A percentile compares a stretch with the other conserved stretches of the same genome.
These are phyloP conservation scores for Dryas drummondii DNA, from an alignment of 306 rosid species.

Conservation along the genomic window DNA sequence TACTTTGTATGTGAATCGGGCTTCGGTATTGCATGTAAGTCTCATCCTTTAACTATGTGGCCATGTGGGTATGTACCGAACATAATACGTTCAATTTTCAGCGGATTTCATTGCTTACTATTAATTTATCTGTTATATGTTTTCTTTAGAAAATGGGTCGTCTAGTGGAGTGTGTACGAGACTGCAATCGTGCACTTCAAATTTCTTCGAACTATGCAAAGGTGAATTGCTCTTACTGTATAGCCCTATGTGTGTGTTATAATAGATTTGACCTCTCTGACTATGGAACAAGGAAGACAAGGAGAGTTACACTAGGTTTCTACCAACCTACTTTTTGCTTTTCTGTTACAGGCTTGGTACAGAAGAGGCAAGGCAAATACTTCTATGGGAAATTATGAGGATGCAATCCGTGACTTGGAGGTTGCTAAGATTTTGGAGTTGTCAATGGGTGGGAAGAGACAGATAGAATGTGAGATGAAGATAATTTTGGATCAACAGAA, in stretches of 20 bases:
- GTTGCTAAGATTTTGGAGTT: slow-evolving; percentile 59
- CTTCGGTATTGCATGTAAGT: slow-evolving; percentile 73
- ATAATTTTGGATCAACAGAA: slow-evolving; percentile 39
- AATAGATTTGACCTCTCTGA: not conserved
- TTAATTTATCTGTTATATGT: not conserved
- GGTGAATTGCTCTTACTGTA: slow-evolving; percentile 41
- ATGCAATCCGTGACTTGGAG: slow-evolving; percentile 63
- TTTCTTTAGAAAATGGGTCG: slow-evolving; percentile 66
- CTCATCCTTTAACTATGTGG: not conserved
- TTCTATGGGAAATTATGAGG: slow-evolving; percentile 53
- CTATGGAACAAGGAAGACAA: not conserved
- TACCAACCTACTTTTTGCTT: slow-evolving; percentile 1
- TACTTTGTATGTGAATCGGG: slow-evolving; percentile 71
- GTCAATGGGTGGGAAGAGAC: slow-evolving; percentile 58
- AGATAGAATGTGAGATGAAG: slow-evolving; percentile 66
- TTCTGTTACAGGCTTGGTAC: slow-evolving; percentile 71
- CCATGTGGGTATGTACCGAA: not conserved
- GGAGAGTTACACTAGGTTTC: not conserved
- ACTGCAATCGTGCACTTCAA: slow-evolving; percentile 75
- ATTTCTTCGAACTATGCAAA: slow-evolving; percentile 68
- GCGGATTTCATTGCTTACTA: not conserved
- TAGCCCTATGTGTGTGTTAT: not conserved
- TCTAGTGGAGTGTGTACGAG: slow-evolving; percentile 57
- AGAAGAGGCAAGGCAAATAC: slow-evolving; percentile 78
- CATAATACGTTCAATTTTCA: not conserved